Conservation (phyloP, 257 asterid species). For the Coffea eugenioides region DNA sequence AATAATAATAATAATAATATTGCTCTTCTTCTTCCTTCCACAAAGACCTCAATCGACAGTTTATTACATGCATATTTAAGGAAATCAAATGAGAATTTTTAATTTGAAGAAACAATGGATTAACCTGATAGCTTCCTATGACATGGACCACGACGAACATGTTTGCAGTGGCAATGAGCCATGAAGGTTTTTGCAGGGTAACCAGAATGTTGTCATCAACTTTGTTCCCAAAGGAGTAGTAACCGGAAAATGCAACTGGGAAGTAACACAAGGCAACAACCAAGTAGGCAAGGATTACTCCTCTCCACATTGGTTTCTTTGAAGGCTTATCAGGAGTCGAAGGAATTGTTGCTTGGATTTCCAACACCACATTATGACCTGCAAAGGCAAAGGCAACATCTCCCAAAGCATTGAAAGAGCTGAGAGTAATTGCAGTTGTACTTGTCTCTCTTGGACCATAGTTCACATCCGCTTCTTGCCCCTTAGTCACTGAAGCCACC, state of each 20-base stretch:
- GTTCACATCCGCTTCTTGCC: constrained; percentile 30
- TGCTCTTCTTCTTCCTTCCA: too few relatives aligned
- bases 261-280: constrained; percentile 59
- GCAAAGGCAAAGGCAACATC: constrained; percentile 68
- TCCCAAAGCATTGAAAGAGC: constrained; percentile 61
- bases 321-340: constrained; percentile 65
- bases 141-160: constrained; percentile 68
- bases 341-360: constrained; percentile 72
- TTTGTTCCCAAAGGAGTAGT: constrained; percentile 41
- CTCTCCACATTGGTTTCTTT: constrained; percentile 69
- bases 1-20: too few relatives aligned
- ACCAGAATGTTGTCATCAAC: constrained; percentile 57
- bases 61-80: too few relatives aligned
- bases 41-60: too few relatives aligned
- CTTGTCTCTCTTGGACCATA: constrained; percentile 25
- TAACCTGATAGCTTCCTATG: constrained; percentile 69
- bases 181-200: constrained; percentile 42
- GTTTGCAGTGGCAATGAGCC: constrained; percentile 63
- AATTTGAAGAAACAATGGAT: too few relatives aligned
- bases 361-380: constrained; percentile 69
- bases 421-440: constrained; percentile 25
- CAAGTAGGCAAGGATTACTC: constrained; percentile 52
- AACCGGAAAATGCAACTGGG: constrained; percentile 59
- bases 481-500: constrained; percentile 33
- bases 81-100: neutral